These are phyloP conservation scores for Terfezia boudieri DNA, from an alignment of 495 filamentous ascomycete genomes.

Conservation along the genomic window DNA sequence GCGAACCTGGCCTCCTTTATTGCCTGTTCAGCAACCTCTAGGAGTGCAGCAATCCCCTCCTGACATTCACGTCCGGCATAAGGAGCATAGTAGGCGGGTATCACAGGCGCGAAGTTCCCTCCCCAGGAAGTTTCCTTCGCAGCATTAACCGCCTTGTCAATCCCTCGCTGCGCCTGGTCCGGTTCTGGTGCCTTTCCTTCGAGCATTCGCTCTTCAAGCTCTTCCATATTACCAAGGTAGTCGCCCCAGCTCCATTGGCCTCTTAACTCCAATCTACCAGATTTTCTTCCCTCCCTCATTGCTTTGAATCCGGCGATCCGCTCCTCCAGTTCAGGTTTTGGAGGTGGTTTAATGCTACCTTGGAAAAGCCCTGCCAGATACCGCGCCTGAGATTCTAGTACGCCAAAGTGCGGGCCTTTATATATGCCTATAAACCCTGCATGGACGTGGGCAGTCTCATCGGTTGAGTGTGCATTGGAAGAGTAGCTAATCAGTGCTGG, in stretches of 20 bases:
- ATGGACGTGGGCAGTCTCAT: conserved; percentile 15
- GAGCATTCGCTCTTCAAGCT: too few species aligned
- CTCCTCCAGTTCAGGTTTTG: conserved; percentile 4
- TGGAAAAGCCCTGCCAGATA: conserved; percentile 31
- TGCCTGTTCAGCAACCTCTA: neutral
- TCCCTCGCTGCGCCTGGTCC: neutral
- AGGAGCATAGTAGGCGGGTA: neutral
- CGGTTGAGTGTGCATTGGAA: neutral
- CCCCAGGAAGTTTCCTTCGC: neutral
- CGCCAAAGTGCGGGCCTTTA: conserved; percentile 64
- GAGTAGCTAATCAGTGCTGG: conserved; percentile 28
- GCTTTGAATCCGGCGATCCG: conserved; percentile 13
- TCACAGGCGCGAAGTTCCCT: neutral
- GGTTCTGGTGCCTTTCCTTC: too few species aligned
- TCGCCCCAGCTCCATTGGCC: conserved; percentile 37
- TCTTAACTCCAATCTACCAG: neutral
- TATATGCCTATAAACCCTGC: conserved; percentile 62
- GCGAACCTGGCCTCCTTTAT: conserved; percentile 11
- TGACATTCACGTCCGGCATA: neutral
- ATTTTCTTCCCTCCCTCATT: conserved; percentile 15
- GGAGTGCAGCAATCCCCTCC: neutral
- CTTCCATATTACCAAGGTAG: conserved; percentile 46
- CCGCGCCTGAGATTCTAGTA: conserved; percentile 70
- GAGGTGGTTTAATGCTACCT: conserved; percentile 4
- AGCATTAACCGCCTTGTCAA: neutral